A percentile compares a stretch with the other conserved stretches of the same genome.
phyloP scores from a whole-genome alignment of 2,329 filamentous ascomycete species.

The Diaporthe amygdali region DNA sequence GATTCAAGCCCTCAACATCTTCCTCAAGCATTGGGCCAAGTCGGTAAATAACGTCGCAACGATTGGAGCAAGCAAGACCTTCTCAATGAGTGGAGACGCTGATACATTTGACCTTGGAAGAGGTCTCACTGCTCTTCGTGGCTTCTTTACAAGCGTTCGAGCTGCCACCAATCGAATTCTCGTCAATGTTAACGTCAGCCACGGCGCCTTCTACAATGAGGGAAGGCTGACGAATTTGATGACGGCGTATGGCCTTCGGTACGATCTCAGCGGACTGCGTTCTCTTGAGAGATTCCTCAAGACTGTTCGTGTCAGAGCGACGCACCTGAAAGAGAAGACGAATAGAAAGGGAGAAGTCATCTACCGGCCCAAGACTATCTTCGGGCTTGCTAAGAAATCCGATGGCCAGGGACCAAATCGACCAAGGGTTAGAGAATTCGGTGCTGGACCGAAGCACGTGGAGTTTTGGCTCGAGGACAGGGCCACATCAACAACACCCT shows the following conservation, averaged over 20 bases:
- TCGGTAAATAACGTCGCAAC: slow-evolving; percentile 29
- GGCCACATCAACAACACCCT: slow-evolving; percentile 8
- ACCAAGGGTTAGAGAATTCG: slow-evolving; percentile 35
- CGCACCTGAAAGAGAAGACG: slow-evolving; percentile 40
- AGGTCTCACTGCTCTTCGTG: slow-evolving; percentile 37
- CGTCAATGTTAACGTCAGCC: slow-evolving; percentile 42
- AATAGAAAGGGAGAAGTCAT: slow-evolving; percentile 40
- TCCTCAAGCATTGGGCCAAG: slow-evolving; percentile 49
- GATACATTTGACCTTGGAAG: slow-evolving; percentile 30
- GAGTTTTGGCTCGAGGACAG: slow-evolving; percentile 54
- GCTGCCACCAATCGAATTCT: slow-evolving; percentile 39
- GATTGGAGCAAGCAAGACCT: slow-evolving; percentile 37
- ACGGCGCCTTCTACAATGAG: slow-evolving; percentile 39
- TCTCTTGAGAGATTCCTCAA: slow-evolving; percentile 43
- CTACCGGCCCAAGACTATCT: slow-evolving; percentile 43
- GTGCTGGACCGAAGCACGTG: slow-evolving; percentile 57
- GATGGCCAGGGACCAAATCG: slow-evolving; percentile 37
- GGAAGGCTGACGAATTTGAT: slow-evolving; percentile 29
- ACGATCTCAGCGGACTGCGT: slow-evolving; percentile 9
- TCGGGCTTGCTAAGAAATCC: slow-evolving; percentile 38
- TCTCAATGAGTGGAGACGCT: slow-evolving; percentile 25
- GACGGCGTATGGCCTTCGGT: slow-evolving; percentile 23
- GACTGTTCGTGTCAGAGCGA: slow-evolving; percentile 41
- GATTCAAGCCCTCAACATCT: slow-evolving; percentile 77
- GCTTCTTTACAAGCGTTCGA: slow-evolving; percentile 41